Evolutionary conservation across 306 rosid species (phyloP), one percentile per base, ranked within the genome.

Genomic region (Elaeagnus macrophylla): DNA sequence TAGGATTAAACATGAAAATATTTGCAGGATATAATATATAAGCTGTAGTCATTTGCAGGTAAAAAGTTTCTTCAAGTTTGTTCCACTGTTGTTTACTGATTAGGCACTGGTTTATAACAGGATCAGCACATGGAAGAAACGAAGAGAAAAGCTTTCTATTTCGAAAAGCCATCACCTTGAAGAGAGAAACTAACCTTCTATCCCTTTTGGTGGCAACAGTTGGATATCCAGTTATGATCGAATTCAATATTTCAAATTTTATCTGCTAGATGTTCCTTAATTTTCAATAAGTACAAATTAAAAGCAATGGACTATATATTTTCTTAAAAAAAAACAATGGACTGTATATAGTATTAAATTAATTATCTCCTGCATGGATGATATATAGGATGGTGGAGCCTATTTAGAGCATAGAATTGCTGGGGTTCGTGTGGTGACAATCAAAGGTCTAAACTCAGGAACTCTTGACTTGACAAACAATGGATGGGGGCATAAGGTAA

Each of bases 371-470:
- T 45, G 12, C 8, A 12, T 7, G 6, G 15, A 45, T 45, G 14
- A 45, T 25, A 2, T 25, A 25, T 13, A 45, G 11, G 51, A 62
- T 25, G 43, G 67, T 7, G 67, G 67, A 41, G 51, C 58, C 1
- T 62, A 62, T 14, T 35, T 62, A 57, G 58, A 62, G 51, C 67
- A 25, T 12, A 62, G 58, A 9, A 39, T 51, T 25, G 67, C 67
- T 32, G 58, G 67, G 14, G 58, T 56, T 41, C 35, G 32, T 10
- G 39, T 32, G 5, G 13, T 51, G 36, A 0, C 11, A 7, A 25
- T 62, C 40, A 48, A 51, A 19, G 58, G 67, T 16, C 1, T 62
- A 12, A 62, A 40, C 50, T 40, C 49, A 5, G 58, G 67, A 41
- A 62, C 67, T 11, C 7, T 62, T 6, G 58, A 62, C 18, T n/a